Conservation (phyloP, 1,284 basidiomycete genomes). For the Moesziomyces parantarcticus region DNA sequence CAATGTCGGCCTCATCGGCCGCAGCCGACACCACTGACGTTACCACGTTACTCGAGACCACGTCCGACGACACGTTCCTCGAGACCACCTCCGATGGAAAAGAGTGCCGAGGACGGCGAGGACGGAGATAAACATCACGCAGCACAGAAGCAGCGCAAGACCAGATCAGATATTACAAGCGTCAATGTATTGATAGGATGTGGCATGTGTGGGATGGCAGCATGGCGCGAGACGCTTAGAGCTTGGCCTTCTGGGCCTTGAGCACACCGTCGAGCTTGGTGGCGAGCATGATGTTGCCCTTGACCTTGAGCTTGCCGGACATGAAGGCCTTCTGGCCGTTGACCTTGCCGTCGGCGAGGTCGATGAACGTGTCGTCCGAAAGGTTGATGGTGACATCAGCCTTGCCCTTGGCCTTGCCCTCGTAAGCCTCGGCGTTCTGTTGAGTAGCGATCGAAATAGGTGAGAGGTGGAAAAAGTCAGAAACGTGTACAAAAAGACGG, state of each 20-base stretch:
- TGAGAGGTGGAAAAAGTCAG: conserved; percentile 5
- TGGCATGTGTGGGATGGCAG: neutral
- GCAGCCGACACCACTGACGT: too few species aligned
- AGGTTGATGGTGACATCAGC: conserved; percentile 68
- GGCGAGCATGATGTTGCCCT: conserved; percentile 67
- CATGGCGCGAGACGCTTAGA: conserved; percentile 33
- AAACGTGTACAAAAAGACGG: neutral
- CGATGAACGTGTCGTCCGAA: conserved; percentile 65
- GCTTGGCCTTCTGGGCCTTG: conserved; percentile 64
- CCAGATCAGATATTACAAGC: conserved; percentile 6
- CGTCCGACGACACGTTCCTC: too few species aligned
- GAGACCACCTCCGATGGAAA: too few species aligned
- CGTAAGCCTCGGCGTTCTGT: conserved; percentile 64
- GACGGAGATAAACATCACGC: neutral
- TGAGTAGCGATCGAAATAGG: too few species aligned
- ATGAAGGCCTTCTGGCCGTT: conserved; percentile 69
- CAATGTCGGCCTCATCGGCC: too few species aligned
- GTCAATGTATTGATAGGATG: conserved; percentile 1
- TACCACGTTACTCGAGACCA: too few species aligned
- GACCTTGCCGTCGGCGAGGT: conserved; percentile 67
- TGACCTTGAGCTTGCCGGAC: conserved; percentile 66
- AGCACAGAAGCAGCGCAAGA: neutral
- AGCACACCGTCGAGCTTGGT: conserved; percentile 65
- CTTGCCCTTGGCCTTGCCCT: conserved; percentile 67
- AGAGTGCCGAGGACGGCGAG: neutral